Percentiles rank a stretch among this genome's conserved stretches.
phyloP scores from a whole-genome alignment of 225 moss, liverwort and hornwort species.

The Bryum argenteum region DNA sequence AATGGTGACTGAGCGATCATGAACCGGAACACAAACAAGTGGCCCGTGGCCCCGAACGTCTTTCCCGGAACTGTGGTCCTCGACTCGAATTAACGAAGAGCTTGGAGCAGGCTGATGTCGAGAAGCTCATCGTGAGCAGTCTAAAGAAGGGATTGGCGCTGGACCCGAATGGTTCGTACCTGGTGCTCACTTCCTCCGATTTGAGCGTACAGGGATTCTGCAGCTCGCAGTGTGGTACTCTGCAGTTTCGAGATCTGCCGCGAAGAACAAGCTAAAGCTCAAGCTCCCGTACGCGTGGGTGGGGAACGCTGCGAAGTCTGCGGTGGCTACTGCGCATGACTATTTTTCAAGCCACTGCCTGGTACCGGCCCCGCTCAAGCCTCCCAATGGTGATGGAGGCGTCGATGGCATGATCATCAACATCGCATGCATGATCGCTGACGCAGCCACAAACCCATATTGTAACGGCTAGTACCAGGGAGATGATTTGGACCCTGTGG shows the following conservation, averaged over 20 bases:
- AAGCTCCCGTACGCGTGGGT: constrained; percentile 53
- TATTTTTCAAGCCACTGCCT: constrained; percentile 35
- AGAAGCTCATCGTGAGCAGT: constrained; percentile 22
- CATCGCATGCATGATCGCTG: constrained; percentile 41
- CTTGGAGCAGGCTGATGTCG: constrained; percentile 31
- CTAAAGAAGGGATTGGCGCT: constrained; percentile 41
- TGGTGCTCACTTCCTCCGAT: constrained; percentile 48
- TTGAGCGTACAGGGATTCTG: constrained; percentile 57
- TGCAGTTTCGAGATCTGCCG: background rate
- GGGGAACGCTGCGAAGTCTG: constrained; percentile 44
- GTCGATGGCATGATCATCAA: constrained; percentile 60
- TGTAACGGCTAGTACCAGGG: constrained; percentile 52
- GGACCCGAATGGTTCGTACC: constrained; percentile 33
- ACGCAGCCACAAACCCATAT: constrained; percentile 47
- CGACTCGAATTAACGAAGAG: constrained; percentile 31
- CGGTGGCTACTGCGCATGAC: constrained; percentile 62
- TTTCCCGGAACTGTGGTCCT: constrained; percentile 11
- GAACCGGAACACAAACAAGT: constrained; percentile 27
- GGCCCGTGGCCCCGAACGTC: constrained; percentile 40
- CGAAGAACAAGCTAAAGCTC: constrained; percentile 22
- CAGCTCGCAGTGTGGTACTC: constrained; percentile 50
- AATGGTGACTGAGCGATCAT: constrained; percentile 62
- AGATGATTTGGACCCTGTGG: constrained; percentile 30
- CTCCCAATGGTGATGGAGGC: constrained; percentile 50
- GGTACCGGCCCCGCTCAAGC: constrained; percentile 49